Evolutionary conservation across 306 rosid species (phyloP).

Genomic region (Leucaena leucocephala): DNA sequence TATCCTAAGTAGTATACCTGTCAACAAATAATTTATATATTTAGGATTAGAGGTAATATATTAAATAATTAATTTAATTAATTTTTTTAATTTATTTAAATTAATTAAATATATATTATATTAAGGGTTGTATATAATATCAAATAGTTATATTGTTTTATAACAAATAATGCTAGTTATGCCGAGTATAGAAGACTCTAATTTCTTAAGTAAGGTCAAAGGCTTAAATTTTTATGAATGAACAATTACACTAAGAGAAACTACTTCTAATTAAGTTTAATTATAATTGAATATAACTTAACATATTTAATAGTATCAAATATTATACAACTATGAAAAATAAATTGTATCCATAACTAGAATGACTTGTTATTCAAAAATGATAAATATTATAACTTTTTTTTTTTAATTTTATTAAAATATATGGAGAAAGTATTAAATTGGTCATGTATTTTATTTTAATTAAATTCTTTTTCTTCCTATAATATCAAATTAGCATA

Average conservation of each 20-base stretch:
- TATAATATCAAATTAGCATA: neutral
- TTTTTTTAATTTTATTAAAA: neutral
- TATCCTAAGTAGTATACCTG: too few species aligned
- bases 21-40: too few species aligned
- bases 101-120: too few species aligned
- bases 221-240: neutral
- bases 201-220: neutral
- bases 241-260: too few species aligned
- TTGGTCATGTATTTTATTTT: neutral
- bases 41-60: too few species aligned
- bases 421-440: neutral
- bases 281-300: too few species aligned
- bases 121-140: too few species aligned
- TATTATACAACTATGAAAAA: neutral
- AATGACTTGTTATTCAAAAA: neutral
- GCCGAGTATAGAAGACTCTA: neutral
- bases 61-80: too few species aligned
- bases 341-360: neutral
- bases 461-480: neutral
- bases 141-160: too few species aligned
- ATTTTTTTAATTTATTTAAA: too few species aligned
- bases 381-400: neutral
- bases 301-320: neutral
- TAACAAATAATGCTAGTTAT: neutral
- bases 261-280: too few species aligned